Base-by-base conservation (phyloP, 306 rosid genomes). In the Castanospermum australe region DNA sequence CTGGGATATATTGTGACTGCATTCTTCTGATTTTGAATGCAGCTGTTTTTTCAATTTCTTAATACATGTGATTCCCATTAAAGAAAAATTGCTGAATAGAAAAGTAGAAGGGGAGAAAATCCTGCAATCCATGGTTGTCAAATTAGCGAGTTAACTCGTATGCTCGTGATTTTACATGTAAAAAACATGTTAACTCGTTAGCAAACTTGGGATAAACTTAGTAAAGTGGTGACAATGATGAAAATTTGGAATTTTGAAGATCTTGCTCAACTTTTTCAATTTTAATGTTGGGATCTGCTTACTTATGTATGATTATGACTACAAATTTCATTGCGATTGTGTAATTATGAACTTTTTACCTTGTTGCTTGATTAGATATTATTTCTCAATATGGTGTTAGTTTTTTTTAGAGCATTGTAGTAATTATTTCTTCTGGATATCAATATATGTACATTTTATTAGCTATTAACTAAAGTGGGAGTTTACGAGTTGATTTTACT, bases 1-100 rank as follows among this genome's bases (percentile, higher is more conserved):
- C 76, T 64, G 56, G 56, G 18, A 47, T 71, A 55, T 64, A 45
- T 64, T 25, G 5, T 64, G 55, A 65, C 44, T 45, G 4, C 64
- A 47, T 25, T 65, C 73, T 79, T 69, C 54, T 65, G 76, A 47
- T 72, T 65, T 55, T 36, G 28, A 52, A 25, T 64, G 24, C 54
- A 12, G 7, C 45, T 20, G 28, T 65, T 72, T 13, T 45, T 55
- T 65, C 45, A 25, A 8, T 51, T 56, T 59, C 66, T 28, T 62
- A 17, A 2, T 59, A 8, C 56, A 3, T 51, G 21, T 24, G 39
- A 30, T 57, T 66, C 60, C n/a, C 4, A 8, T 24, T 6, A 8
- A 61, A 39, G 51, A 33, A 11, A 71, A 55, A n/a, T 71, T 36
- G 22, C 50, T 62, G 38, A 71, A 2, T 32, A 1, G 35, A 44